Base-by-base conservation (phyloP, 2,329 filamentous ascomycete genomes). In the Madurella fahalii region DNA sequence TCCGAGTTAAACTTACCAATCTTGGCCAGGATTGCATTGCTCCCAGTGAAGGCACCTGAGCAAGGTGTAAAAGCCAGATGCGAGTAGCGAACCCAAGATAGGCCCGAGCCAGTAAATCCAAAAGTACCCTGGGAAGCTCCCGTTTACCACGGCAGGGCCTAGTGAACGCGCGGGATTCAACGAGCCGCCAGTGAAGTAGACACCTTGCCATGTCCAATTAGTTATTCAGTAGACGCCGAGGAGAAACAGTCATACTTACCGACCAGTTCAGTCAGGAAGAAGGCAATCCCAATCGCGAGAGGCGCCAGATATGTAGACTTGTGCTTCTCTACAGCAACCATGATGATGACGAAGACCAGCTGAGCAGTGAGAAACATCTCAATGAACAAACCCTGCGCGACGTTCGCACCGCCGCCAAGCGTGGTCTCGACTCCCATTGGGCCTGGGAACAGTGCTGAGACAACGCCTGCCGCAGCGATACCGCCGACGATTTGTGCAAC, bases 291-390 rank as follows among this genome's bases (percentile, higher is more conserved):
- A 59, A 89, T 87, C 0, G 82, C 85, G 0, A 89, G 69, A 0
- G 85, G 85, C 0, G 84, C 85, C 3, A 87, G 69, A 63, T 78
- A 87, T 0, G 84, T 88, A 5, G 79, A 80, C 58, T 80, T 81
- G 63, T 86, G 84, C 68, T 88, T 87, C 64, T 87, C 83, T 3
- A 76, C 78, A 1, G 83, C 84, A 34, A 87, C 72, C 82, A 87
- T 86, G 65, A 84, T 77, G 53, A 85, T 77, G 7, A 81, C 77
- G 54, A 85, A 77, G 11, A 84, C 76, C 15, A 85, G 72, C 63
- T 83, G 73, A 1, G 79, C 74, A 0, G 81, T 85, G 34, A 85
- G 72, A 63, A 85, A 81, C 72, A 82, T 78, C 65, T 85, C 82
- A 56, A 83, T 78, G 63, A 85, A 83, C 15, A 85, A 66, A 2